Conservation (phyloP, 139 green algal genomes). For the Chlorella sp. region DNA sequence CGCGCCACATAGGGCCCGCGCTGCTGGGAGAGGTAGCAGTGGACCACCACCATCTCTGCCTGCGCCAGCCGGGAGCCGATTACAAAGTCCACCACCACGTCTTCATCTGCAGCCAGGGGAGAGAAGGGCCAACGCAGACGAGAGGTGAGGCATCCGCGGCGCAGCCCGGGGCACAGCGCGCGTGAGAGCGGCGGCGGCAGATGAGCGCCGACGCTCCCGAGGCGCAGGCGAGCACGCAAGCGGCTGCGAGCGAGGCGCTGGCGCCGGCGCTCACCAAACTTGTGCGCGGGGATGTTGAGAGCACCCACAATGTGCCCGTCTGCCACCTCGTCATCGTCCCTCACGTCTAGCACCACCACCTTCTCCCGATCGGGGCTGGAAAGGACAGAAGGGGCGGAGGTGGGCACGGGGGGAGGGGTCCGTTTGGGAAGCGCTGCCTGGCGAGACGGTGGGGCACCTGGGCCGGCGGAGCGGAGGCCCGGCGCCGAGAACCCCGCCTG, state of each 20-base stretch:
- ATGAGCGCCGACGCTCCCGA: too few species aligned
- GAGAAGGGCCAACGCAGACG: neutral
- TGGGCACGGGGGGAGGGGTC: neutral
- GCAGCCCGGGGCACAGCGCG: too few species aligned
- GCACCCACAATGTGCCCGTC: conserved; percentile 23
- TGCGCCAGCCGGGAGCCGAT: neutral
- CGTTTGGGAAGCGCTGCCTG: too few species aligned
- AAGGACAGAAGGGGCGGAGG: neutral
- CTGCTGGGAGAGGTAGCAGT: conserved; percentile 46
- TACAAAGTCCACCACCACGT: neutral
- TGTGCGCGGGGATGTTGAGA: neutral
- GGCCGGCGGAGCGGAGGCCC: too few species aligned
- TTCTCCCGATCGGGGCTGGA: neutral
- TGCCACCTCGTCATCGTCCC: conserved; percentile 12
- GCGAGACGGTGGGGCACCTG: too few species aligned
- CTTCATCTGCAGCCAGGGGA: neutral
- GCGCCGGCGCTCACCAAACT: too few species aligned
- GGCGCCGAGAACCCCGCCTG: too few species aligned
- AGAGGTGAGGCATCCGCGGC: too few species aligned
- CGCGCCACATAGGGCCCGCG: conserved; percentile 32
- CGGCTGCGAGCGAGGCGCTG: too few species aligned
- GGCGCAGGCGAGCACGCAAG: too few species aligned
- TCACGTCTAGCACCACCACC: conserved; percentile 6
- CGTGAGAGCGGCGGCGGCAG: too few species aligned
- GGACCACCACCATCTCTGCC: conserved; percentile 25